Base-by-base conservation (phyloP, 2,329 filamentous ascomycete species). In the Karstenula rhodostoma region DNA sequence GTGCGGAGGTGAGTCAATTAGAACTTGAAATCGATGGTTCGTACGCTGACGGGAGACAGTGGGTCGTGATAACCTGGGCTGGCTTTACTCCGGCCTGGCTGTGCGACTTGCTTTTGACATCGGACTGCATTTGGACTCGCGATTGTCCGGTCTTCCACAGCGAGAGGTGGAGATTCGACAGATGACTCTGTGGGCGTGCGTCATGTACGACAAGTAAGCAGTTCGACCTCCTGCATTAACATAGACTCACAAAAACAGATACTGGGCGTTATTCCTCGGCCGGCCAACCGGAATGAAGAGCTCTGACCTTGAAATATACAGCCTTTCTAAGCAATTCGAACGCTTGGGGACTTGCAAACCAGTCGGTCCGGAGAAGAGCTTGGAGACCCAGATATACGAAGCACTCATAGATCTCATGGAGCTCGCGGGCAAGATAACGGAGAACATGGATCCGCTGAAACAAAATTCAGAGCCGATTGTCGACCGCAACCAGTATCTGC, bases 331-430 rank as follows among this genome's bases (percentile, higher is more conserved):
- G 61, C 77, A 79, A 4, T 82, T 84, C 58, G 80, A 81, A 9
- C 74, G 78, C 40, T 74, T 84, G 1, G 74, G 76, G 2, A 78
- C 81, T 12, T 78, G 74, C 33, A 64, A 66, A 50, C 74, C 72
- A 32, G 75, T 76, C 22, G 77, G 77, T 2, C 68, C 63, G 4
- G 66, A 73, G 48, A 75, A 75, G 56, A 72, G 67, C 58, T 65
- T 71, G 35, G 75, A 74, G 58, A 76, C 73, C 5, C 74, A 83
- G 51, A 81, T 86, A 22, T 84, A 84, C 64, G 81, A 85, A 63
- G 76, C 84, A 23, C 78, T 86, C 8, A 78, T 85, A 37, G 83
- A 85, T 63, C 75, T 86, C n/a, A 84, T 86, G 83, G 84, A 84
- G 61, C 75, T 86, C 7, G 83, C 83, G 1, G 83, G 83, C 43